phyloP scores from a whole-genome alignment of 768 basidiomycete species.

The Peribolospora baueri region DNA sequence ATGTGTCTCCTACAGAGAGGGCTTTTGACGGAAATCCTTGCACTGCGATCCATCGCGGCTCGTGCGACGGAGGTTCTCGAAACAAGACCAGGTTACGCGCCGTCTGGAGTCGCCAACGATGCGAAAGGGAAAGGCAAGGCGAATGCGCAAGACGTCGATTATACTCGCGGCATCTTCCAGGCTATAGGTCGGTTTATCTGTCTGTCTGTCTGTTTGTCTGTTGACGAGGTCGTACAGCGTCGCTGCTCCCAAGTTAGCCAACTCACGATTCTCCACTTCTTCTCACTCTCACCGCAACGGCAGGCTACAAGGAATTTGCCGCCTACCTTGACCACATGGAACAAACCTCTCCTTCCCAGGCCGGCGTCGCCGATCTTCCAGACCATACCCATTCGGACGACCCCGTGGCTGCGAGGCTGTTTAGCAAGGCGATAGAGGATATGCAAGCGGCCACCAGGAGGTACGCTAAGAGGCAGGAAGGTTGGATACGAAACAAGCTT shows the following conservation, averaged over 20 bases:
- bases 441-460: slow-evolving; percentile 74
- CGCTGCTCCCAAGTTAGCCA: no score
- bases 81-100: background rate
- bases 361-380: slow-evolving; percentile 2
- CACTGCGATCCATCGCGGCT: slow-evolving; percentile 21
- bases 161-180: slow-evolving; percentile 72
- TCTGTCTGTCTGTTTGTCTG: background rate
- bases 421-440: slow-evolving; percentile 35
- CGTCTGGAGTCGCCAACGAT: background rate
- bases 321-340: slow-evolving; percentile 25
- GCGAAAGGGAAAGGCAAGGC: slow-evolving; percentile 7
- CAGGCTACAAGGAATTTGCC: slow-evolving; percentile 83
- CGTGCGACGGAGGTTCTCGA: slow-evolving; percentile 14
- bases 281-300: slow-evolving; percentile 4
- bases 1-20: slow-evolving; percentile 31
- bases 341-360: slow-evolving; percentile 12
- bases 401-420: slow-evolving; percentile 22
- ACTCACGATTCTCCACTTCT: background rate
- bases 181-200: slow-evolving; percentile 41
- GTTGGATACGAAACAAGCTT: slow-evolving; percentile 78
- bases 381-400: slow-evolving; percentile 3
- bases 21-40: slow-evolving; percentile 50
- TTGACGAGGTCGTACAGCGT: background rate
- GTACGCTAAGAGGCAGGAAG: slow-evolving; percentile 73
- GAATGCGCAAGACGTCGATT: slow-evolving; percentile 24